phyloP scores from a whole-genome alignment of 305 asterid genomes.

The Fraxinus latifolia region DNA sequence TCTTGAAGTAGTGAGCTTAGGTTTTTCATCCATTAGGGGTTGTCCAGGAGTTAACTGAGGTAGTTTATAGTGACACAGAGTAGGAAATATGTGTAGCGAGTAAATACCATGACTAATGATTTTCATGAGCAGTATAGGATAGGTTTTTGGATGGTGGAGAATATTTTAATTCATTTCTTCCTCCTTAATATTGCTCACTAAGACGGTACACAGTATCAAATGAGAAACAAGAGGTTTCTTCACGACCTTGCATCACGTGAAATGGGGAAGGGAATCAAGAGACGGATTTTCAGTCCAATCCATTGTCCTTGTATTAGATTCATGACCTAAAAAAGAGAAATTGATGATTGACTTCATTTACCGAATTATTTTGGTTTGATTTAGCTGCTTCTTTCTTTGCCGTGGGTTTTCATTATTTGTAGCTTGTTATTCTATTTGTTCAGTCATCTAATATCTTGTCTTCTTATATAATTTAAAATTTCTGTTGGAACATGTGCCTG shows the following conservation, averaged over 20 bases:
- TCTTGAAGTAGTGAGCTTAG: neutral
- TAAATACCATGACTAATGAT: neutral
- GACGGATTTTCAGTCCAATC: neutral
- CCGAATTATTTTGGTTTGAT: neutral
- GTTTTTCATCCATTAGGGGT: neutral
- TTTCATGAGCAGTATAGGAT: neutral
- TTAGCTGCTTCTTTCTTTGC: neutral
- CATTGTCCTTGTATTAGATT: neutral
- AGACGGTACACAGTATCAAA: neutral
- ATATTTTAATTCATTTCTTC: neutral
- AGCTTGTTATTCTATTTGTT: neutral
- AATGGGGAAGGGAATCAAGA: neutral
- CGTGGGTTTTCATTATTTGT: neutral
- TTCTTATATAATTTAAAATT: neutral
- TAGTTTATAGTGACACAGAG: neutral
- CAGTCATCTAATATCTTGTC: neutral
- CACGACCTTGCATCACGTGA: neutral
- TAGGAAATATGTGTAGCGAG: neutral
- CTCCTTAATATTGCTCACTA: neutral
- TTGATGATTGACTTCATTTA: neutral
- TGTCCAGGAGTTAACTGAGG: neutral
- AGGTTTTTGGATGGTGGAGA: neutral
- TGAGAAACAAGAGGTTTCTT: neutral
- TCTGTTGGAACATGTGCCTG: neutral
- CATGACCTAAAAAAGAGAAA: neutral